These are phyloP conservation scores for Silene noctiflora DNA, from an alignment of 179 eudicot species.

Conservation along the genomic window DNA sequence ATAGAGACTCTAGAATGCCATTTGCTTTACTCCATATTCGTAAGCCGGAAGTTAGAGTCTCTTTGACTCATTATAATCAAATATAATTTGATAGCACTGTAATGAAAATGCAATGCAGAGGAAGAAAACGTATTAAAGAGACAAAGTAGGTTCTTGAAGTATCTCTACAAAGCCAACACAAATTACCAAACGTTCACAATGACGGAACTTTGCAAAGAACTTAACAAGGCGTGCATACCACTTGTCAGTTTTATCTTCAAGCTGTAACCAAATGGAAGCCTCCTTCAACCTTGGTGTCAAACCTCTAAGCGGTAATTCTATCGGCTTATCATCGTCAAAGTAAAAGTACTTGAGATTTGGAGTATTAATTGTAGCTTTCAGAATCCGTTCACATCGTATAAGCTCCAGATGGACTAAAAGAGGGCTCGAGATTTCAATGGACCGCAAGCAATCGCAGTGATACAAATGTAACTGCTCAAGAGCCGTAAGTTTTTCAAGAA, in stretches of 20 bases:
- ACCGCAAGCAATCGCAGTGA: neutral
- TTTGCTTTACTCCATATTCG: no score
- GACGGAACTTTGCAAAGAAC: conserved; percentile 18
- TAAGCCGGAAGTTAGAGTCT: no score
- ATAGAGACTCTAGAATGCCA: no score
- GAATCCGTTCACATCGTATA: neutral
- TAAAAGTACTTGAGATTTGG: conserved; percentile 16
- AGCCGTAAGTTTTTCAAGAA: neutral
- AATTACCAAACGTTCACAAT: neutral
- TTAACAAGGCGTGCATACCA: conserved; percentile 10
- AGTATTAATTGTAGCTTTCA: conserved; percentile 6
- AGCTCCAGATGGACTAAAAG: neutral
- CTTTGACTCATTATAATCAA: no score
- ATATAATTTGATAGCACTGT: neutral
- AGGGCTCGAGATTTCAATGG: conserved; percentile 4
- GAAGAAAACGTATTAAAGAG: neutral
- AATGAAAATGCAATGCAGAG: neutral
- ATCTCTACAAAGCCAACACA: conserved; percentile 19
- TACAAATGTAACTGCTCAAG: conserved; percentile 9
- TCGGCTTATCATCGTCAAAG: conserved; percentile 10
- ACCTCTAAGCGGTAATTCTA: neutral
- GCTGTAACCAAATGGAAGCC: conserved; percentile 12
- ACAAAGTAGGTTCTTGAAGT: neutral
- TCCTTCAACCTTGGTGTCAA: conserved; percentile 10
- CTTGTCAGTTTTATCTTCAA: neutral